Evolutionary conservation across 2,329 filamentous ascomycete genomes (phyloP), one percentile per base, ranked within the genome.

Genomic region (Neofusicoccum cordaticola): DNA sequence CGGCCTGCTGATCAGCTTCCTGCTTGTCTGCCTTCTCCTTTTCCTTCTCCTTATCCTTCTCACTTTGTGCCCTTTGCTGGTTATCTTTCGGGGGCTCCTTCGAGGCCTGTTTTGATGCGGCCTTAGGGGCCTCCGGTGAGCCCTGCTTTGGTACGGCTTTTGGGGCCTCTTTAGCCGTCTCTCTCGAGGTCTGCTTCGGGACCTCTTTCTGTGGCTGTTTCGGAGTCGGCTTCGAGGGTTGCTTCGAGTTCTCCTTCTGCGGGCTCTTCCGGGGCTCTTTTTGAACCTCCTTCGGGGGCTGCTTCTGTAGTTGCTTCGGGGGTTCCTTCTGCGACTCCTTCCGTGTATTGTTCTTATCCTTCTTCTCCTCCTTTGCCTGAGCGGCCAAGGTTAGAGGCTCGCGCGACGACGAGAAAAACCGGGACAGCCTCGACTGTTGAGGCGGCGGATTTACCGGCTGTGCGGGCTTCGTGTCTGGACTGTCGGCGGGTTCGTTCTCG

Each of bases 401-500:
- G 34, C 62, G 51, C 27, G 62, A 58, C 4, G 51, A 47, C 9
- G 63, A 65, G 34, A 52, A 56, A 37, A 65, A 60, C 12, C 63
- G 56, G 27, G 53, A 60, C 7, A 81, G 68, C 39, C 75, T 67
- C 47, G 69, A 68, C 57, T 71, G 48, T 27, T 62, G 57, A 12
- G 44, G n/a, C 8, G 27, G 45, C 13, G 60, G 45, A 35, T 35
- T 31, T 17, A 9, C 17, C 17, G 57, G 48, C 35, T 50, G 60
- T 8, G 57, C 15, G 13, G 41, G 57, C 39, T 50, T 35, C 6
- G 48, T 27, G 61, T 77, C 71, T 4, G 67, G 66, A 13, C 67
- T 66, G 42, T 72, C 71, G 19, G 70, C 68, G 37, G 75, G 74
- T 64, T 78, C 75, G 35, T 77, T 77, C 34, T 79, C 78, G 11